Percentiles rank a stretch among this genome's conserved stretches.
phyloP scores from a whole-genome alignment of 1,139 yeast genomes.

The Debaryomycetaceae sp. region DNA sequence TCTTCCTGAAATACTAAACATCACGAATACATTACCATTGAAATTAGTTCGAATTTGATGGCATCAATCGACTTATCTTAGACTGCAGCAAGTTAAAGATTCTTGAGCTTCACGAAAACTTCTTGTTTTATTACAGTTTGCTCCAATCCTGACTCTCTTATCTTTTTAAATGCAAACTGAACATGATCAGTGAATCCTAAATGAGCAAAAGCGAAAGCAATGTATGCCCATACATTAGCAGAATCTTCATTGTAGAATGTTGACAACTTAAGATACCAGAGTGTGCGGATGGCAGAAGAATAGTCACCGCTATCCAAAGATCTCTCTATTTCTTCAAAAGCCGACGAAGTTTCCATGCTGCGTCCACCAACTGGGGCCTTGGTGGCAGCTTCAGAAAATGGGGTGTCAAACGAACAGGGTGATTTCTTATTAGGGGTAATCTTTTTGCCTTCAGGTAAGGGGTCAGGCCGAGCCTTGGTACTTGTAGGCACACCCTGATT shows the following conservation, averaged over 20 bases:
- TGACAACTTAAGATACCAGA: slow-evolving; percentile 12
- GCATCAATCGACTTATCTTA: too few relatives aligned
- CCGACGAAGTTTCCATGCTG: slow-evolving; percentile 9
- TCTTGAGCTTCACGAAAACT: slow-evolving; percentile 13
- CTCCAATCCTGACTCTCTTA: slow-evolving; percentile 13
- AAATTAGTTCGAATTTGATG: too few relatives aligned
- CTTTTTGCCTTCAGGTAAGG: slow-evolving; percentile 14
- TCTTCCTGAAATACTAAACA: too few relatives aligned
- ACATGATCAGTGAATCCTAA: slow-evolving; percentile 14
- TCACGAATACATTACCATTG: too few relatives aligned
- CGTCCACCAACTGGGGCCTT: slow-evolving; percentile 10
- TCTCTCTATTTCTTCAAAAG: slow-evolving; percentile 11
- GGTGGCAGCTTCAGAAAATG: slow-evolving; percentile 11
- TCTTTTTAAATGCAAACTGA: slow-evolving; percentile 13
- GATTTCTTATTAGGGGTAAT: slow-evolving; percentile 13
- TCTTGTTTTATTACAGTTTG: slow-evolving; percentile 14
- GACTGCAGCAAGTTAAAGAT: slow-evolving; percentile 1
- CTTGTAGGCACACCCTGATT: slow-evolving; percentile 15
- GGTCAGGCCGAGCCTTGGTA: slow-evolving; percentile 15
- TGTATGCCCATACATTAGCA: slow-evolving; percentile 15
- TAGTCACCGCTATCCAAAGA: slow-evolving; percentile 10
- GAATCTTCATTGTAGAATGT: slow-evolving; percentile 14
- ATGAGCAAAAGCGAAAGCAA: slow-evolving; percentile 15
- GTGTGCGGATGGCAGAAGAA: slow-evolving; percentile 12
- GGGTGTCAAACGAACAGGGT: slow-evolving; percentile 12